A percentile compares a stretch with the other conserved stretches of the same genome.
phyloP scores from a whole-genome alignment of 1,284 basidiomycete genomes.

The Dichomitus squalens region DNA sequence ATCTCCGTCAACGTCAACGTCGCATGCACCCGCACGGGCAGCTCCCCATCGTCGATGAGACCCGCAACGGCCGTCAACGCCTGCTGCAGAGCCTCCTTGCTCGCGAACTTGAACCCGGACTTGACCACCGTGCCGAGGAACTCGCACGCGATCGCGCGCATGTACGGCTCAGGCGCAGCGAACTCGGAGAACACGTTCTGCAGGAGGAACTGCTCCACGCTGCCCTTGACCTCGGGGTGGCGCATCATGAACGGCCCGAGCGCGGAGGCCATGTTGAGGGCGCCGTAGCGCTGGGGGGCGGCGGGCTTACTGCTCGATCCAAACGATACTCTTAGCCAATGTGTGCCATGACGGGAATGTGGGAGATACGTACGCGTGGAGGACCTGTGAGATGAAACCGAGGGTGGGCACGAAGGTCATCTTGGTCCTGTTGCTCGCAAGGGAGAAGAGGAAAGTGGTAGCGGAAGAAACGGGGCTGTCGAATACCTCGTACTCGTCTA shows the following conservation, averaged over 20 bases:
- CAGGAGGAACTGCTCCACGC: conserved; percentile 77
- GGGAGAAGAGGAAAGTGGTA: conserved; percentile 75
- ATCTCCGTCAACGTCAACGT: conserved; percentile 82
- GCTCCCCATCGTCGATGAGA: conserved; percentile 72
- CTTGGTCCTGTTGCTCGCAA: conserved; percentile 79
- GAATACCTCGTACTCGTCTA: conserved; percentile 82
- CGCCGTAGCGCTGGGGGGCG: conserved; percentile 76
- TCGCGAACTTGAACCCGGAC: conserved; percentile 65
- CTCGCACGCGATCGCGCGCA: conserved; percentile 79
- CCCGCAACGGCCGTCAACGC: conserved; percentile 65
- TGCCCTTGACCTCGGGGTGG: conserved; percentile 75
- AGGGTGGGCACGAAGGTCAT: conserved; percentile 78
- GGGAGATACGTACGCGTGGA: conserved; percentile 58
- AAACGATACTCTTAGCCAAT: background rate
- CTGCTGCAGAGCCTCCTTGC: conserved; percentile 62
- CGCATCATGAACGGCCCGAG: conserved; percentile 78
- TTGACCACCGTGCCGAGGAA: conserved; percentile 76
- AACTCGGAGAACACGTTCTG: conserved; percentile 78
- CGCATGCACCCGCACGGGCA: conserved; percentile 87
- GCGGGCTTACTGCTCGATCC: conserved; percentile 48
- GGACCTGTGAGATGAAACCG: conserved; percentile 70
- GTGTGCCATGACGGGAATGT: no score
- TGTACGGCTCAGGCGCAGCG: conserved; percentile 61
- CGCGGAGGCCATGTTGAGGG: conserved; percentile 78
- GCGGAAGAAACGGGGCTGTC: conserved; percentile 77